Percentiles rank a stretch among this genome's conserved stretches.
Evolutionary conservation across 1,284 basidiomycete species (phyloP).

Genomic region (Chalciporus sp.): DNA sequence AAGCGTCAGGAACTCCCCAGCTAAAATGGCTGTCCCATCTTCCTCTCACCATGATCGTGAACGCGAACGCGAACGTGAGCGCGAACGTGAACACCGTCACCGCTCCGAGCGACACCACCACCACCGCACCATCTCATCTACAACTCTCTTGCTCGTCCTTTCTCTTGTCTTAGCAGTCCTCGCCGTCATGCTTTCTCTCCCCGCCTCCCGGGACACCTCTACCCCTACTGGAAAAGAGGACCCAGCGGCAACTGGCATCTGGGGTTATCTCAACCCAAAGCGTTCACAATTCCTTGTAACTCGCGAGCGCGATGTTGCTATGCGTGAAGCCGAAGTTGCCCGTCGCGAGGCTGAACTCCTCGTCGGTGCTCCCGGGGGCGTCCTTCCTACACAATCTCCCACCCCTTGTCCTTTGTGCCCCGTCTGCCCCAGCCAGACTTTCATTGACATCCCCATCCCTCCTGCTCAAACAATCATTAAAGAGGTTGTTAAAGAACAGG

Average conservation of each 20-base stretch:
- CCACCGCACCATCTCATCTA: slow-evolving; percentile 84
- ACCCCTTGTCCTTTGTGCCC: slow-evolving; percentile 58
- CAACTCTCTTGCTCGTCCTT: slow-evolving; percentile 79
- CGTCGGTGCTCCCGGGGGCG: slow-evolving; percentile 76
- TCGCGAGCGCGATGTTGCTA: slow-evolving; percentile 72
- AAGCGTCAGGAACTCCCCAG: slow-evolving; percentile 42
- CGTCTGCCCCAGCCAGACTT: slow-evolving; percentile 52
- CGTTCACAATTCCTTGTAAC: slow-evolving; percentile 75
- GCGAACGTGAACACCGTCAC: slow-evolving; percentile 46
- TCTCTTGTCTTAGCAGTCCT: slow-evolving; percentile 81
- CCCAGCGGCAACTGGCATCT: slow-evolving; percentile 53
- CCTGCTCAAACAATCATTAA: slow-evolving; percentile 80
- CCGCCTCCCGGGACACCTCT: slow-evolving; percentile 44
- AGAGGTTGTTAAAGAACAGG: slow-evolving; percentile 80
- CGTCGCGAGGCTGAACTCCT: slow-evolving; percentile 82
- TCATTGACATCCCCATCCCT: slow-evolving; percentile 51
- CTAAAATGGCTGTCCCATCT: slow-evolving; percentile 84
- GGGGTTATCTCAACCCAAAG: slow-evolving; percentile 75
- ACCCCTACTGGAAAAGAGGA: slow-evolving; percentile 40
- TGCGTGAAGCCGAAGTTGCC: slow-evolving; percentile 81
- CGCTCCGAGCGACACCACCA: slow-evolving; percentile 69
- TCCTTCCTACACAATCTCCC: slow-evolving; percentile 55
- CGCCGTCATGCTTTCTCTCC: slow-evolving; percentile 83
- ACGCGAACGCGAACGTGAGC: slow-evolving; percentile 56
- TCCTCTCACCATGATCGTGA: slow-evolving; percentile 75